Percentiles rank a stretch among this genome's conserved stretches.
phyloP scores from a whole-genome alignment of 192 early-diverging fungal species.

The Lunasporangiospora selenospora region DNA sequence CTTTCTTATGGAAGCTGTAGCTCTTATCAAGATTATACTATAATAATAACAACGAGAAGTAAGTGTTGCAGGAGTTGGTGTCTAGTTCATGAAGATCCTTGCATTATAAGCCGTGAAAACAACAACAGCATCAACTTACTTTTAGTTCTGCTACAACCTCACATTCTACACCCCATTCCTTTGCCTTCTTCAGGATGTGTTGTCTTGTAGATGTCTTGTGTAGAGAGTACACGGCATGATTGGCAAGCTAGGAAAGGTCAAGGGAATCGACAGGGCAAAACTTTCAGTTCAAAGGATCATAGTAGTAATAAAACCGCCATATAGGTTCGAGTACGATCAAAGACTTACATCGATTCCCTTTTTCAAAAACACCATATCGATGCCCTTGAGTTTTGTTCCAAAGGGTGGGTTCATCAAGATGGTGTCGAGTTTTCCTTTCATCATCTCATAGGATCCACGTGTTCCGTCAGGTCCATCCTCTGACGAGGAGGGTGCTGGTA shows the following conservation, averaged over 20 bases:
- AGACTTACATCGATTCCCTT: constrained; percentile 64
- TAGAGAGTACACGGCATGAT: constrained; percentile 73
- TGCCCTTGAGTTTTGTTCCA: constrained; percentile 81
- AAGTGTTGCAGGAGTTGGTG: background rate
- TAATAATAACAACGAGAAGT: background rate
- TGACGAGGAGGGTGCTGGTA: constrained; percentile 15
- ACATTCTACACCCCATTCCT: constrained; percentile 73
- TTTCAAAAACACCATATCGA: constrained; percentile 77
- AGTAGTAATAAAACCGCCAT: background rate
- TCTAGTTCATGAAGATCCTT: too few relatives aligned
- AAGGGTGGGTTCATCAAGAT: constrained; percentile 86
- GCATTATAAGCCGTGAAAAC: too few relatives aligned
- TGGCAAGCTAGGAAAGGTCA: constrained; percentile 53
- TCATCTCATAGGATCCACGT: constrained; percentile 44
- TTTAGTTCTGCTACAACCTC: constrained; percentile 79
- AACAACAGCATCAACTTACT: too few relatives aligned
- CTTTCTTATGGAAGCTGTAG: constrained; percentile 83
- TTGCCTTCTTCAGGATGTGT: constrained; percentile 71
- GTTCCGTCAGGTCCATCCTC: constrained; percentile 8
- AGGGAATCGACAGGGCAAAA: background rate
- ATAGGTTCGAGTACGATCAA: background rate
- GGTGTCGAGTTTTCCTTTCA: constrained; percentile 69
- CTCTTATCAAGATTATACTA: constrained; percentile 80
- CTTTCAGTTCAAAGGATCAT: background rate
- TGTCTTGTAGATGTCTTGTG: constrained; percentile 83